Percentiles rank a stretch among this genome's conserved stretches.
phyloP scores from a whole-genome alignment of 108 stramenopile species.

The Seminavis robusta region DNA sequence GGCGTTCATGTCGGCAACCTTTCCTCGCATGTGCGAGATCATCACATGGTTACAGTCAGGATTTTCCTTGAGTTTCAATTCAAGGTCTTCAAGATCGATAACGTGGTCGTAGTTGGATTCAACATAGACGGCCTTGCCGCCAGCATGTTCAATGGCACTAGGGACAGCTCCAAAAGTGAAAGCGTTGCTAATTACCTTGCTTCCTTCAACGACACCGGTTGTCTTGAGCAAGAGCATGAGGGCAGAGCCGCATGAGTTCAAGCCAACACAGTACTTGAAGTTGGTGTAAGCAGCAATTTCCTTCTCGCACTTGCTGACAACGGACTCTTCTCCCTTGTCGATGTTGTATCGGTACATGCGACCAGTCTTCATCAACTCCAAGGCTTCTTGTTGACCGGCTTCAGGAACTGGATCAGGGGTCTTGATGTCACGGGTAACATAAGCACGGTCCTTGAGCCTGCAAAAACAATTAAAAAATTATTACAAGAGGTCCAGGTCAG shows the following conservation, averaged over 20 bases:
- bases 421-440: constrained; percentile 76
- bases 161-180: constrained; percentile 90
- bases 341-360: constrained; percentile 81
- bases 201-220: constrained; percentile 70
- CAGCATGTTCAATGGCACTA: constrained; percentile 78
- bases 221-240: constrained; percentile 82
- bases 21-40: constrained; percentile 92
- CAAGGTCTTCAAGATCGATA: constrained; percentile 77
- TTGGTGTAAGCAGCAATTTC: constrained; percentile 81
- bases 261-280: constrained; percentile 78
- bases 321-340: constrained; percentile 46
- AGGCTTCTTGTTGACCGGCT: constrained; percentile 63
- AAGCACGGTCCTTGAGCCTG: constrained; percentile 40
- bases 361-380: constrained; percentile 69
- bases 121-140: constrained; percentile 84
- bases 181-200: constrained; percentile 87
- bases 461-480: neutral
- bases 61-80: constrained; percentile 69
- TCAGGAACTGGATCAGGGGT: constrained; percentile 77
- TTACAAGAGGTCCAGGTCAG: neutral
- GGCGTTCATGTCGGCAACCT: constrained; percentile 84
- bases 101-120: constrained; percentile 78
- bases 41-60: constrained; percentile 79
- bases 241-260: constrained; percentile 87
- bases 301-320: constrained; percentile 63